A percentile compares a stretch with the other conserved stretches of the same genome.
phyloP scores from a whole-genome alignment of 2,329 filamentous ascomycete species.

The Diaporthe australafricana region DNA sequence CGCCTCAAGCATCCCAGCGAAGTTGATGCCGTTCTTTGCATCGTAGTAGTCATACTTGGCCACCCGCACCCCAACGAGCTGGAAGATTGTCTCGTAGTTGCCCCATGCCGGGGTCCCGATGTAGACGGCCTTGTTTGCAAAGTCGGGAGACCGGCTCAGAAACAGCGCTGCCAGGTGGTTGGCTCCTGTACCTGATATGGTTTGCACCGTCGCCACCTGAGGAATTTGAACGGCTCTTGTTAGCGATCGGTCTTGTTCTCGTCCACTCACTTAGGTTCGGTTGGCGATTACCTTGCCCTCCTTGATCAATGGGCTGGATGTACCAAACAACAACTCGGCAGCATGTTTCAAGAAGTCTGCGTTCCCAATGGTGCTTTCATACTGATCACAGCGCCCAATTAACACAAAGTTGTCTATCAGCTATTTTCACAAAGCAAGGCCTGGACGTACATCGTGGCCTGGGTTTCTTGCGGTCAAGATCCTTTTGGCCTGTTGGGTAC shows the following conservation, averaged over 20 bases:
- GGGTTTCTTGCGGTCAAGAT: background rate
- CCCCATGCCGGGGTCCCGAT: slow-evolving; percentile 49
- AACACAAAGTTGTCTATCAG: background rate
- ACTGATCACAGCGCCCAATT: slow-evolving; percentile 39
- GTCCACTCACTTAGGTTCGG: background rate
- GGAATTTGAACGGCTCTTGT: background rate
- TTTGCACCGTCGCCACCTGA: slow-evolving; percentile 50
- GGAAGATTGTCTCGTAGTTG: slow-evolving; percentile 49
- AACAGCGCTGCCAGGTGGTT: slow-evolving; percentile 50
- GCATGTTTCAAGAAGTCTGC: slow-evolving; percentile 45
- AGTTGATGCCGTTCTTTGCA: slow-evolving; percentile 43
- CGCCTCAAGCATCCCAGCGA: slow-evolving; percentile 42
- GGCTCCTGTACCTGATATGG: slow-evolving; percentile 52
- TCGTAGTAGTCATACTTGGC: slow-evolving; percentile 48
- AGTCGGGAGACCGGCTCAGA: slow-evolving; percentile 41
- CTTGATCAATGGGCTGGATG: slow-evolving; percentile 14
- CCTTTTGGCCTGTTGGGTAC: background rate
- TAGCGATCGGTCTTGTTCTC: background rate
- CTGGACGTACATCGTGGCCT: background rate
- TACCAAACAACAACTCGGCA: slow-evolving; percentile 47
- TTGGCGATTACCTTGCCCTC: background rate
- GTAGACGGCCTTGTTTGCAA: slow-evolving; percentile 43
- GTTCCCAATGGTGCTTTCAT: slow-evolving; percentile 50
- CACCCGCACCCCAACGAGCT: slow-evolving; percentile 45
- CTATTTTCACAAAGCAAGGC: background rate